phyloP scores from a whole-genome alignment of 192 early-diverging fungal species.

The Gryganskiella cystojenkinii region DNA sequence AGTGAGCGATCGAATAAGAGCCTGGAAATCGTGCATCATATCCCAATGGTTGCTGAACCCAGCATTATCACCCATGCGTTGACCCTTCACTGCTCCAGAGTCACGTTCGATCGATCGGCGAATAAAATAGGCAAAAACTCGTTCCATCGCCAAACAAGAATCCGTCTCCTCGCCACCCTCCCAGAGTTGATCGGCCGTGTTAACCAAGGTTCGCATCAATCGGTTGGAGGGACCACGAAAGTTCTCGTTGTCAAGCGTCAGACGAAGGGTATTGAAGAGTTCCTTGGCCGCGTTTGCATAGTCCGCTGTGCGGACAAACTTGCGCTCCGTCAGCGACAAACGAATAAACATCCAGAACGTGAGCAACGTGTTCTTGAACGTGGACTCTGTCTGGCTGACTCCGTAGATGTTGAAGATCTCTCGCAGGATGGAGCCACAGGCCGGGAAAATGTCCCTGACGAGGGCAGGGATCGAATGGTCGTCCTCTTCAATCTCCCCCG shows the following conservation, averaged over 20 bases:
- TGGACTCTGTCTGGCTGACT: not conserved
- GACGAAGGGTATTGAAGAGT: conserved; percentile 5
- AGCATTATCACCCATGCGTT: not conserved
- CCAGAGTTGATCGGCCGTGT: conserved; percentile 33
- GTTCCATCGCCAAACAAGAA: conserved; percentile 21
- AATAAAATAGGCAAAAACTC: conserved; percentile 7
- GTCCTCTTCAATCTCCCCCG: not conserved
- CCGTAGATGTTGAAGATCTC: conserved; percentile 21
- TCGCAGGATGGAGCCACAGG: not conserved
- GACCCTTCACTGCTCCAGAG: not conserved
- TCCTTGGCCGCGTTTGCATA: not conserved
- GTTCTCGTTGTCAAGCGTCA: not conserved
- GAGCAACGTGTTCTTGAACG: conserved; percentile 2
- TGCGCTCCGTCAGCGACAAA: conserved; percentile 10
- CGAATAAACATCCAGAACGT: conserved; percentile 16
- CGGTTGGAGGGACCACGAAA: conserved; percentile 24
- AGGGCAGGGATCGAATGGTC: not conserved
- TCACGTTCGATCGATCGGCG: not conserved
- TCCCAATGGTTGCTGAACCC: conserved; percentile 13
- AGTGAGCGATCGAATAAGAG: conserved; percentile 1
- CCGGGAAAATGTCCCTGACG: conserved; percentile 20
- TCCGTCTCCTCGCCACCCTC: conserved; percentile 29
- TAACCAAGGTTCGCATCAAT: conserved; percentile 16
- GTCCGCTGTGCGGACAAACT: not conserved
- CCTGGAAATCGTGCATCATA: conserved; percentile 31